Evolutionary conservation across 345 rosid species (phyloP).

Genomic region (Hypericum perforatum): DNA sequence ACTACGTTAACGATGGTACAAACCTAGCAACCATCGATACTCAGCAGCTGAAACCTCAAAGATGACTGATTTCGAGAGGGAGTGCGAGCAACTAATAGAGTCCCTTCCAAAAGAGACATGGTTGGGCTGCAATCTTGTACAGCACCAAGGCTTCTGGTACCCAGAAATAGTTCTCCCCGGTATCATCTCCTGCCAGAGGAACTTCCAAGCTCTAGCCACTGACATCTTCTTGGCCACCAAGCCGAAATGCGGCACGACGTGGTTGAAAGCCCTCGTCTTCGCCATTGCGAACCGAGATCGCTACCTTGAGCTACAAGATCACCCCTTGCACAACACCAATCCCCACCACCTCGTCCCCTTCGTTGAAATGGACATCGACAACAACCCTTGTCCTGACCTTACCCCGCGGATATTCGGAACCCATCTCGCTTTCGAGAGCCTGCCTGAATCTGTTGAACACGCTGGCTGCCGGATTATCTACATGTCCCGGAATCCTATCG

Average conservation of each 20-base stretch:
- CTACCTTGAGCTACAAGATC: constrained; percentile 11
- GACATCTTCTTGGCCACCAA: constrained; percentile 37
- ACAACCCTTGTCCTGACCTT: constrained; percentile 30
- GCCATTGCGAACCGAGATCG: constrained; percentile 27
- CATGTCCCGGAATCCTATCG: constrained; percentile 38
- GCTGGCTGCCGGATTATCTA: constrained; percentile 31
- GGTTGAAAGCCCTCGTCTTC: constrained; percentile 40
- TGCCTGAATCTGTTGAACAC: constrained; percentile 20
- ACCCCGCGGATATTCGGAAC: constrained; percentile 43
- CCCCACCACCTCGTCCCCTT: constrained; percentile 58
- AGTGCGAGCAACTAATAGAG: no score
- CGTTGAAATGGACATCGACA: constrained; percentile 36
- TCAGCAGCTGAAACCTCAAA: no score
- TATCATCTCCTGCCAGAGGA: constrained; percentile 29
- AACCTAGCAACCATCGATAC: no score
- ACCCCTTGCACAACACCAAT: constrained; percentile 38
- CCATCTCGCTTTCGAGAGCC: constrained; percentile 30
- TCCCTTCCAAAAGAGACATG: no score
- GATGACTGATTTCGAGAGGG: no score
- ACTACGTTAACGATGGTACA: no score
- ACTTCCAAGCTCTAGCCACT: constrained; percentile 18
- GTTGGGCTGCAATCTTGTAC: no score
- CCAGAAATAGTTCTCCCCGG: constrained; percentile 51
- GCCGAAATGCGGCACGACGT: constrained; percentile 54
- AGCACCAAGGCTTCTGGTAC: constrained; percentile 61